Base-by-base conservation (phyloP, 768 basidiomycete species). In the Gymnopilus dilepis region DNA sequence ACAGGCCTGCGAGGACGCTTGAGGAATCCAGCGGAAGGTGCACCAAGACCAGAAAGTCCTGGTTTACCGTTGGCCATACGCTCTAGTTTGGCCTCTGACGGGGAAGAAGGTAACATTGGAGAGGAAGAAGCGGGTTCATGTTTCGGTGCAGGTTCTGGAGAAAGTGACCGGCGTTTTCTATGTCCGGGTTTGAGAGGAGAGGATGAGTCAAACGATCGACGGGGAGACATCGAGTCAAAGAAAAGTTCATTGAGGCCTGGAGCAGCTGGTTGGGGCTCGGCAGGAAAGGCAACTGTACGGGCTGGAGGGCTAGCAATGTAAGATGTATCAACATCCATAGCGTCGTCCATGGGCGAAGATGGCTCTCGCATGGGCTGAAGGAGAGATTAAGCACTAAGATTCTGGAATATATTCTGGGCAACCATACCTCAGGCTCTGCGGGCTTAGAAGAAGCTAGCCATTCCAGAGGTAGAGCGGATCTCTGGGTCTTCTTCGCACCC, bases 271-370 rank as follows among this genome's bases (percentile, higher is more conserved):
- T 79, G 69, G 48, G 82, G 80, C 34, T 72, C 73, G 61, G 63
- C 77, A 55, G 75, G 73, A 60, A 73, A 77, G 56, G 73, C 69
- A 22, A 61, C 72, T 59, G 59, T 64, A 48, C 64, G 34, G 21
- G 22, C 59, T 28, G 66, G 68, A 40, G 56, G 48, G 24, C 77
- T 72, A 50, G 77, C 74, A 47, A 73, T 71, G 61, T 77, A 82
- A 19, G 84, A 84, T 17, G 83, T 81, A 70, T 94, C 92, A 34
- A 94, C 82, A 65, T 94, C 92, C 92, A 94, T 94, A 30, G 87
- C 88, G 73, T 91, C 82, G 66, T 86, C 84, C 42, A 76, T 77
- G 28, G 82, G 80, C 53, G 84, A 82, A 15, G 79, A 72, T 8
- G 77, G 74, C 43, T 74, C 71, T 62, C 75, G 74, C 17, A 77